Percentiles rank a stretch among this genome's conserved stretches.
These are phyloP conservation scores for Monosporascus sp. DNA, from an alignment of 2,329 filamentous ascomycete genomes.

Conservation along the genomic window DNA sequence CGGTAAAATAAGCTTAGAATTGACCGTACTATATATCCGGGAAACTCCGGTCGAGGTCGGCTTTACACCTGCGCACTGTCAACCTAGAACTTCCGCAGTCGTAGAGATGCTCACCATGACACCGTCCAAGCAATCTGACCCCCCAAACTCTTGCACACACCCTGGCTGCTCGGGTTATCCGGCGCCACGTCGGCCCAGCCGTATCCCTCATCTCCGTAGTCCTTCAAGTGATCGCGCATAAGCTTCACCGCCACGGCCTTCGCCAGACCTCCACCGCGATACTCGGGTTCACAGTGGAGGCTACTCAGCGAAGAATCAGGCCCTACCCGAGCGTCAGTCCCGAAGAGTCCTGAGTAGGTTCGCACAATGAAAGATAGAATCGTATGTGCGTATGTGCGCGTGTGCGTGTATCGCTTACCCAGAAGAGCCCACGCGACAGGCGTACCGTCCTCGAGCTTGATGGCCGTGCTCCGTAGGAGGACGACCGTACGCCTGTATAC, in stretches of 20 bases:
- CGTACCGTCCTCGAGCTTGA: constrained; percentile 39
- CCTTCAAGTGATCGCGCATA: constrained; percentile 42
- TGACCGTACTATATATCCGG: constrained; percentile 8
- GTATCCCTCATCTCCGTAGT: constrained; percentile 45
- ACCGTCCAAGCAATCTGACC: constrained; percentile 50
- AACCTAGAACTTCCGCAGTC: constrained; percentile 1
- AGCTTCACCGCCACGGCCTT: constrained; percentile 55
- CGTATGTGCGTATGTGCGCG: constrained; percentile 7
- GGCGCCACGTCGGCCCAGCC: constrained; percentile 59
- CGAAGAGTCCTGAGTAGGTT: too few relatives aligned
- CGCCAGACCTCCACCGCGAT: constrained; percentile 57
- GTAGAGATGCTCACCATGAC: constrained; percentile 46
- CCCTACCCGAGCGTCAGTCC: constrained; percentile 26
- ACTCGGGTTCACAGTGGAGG: constrained; percentile 55
- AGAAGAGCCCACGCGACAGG: constrained; percentile 62
- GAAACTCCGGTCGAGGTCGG: constrained; percentile 22
- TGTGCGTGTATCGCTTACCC: constrained; percentile 23
- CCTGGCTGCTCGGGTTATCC: constrained; percentile 55
- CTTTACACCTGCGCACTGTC: constrained; percentile 17
- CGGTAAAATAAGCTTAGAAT: not conserved
- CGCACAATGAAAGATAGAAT: too few relatives aligned
- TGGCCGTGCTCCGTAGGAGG: constrained; percentile 39
- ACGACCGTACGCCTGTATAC: constrained; percentile 33
- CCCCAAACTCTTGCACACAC: constrained; percentile 56
- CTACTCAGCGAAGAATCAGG: constrained; percentile 57